phyloP scores from a whole-genome alignment of 2,329 filamentous ascomycete genomes.

The Nemania sp. region DNA sequence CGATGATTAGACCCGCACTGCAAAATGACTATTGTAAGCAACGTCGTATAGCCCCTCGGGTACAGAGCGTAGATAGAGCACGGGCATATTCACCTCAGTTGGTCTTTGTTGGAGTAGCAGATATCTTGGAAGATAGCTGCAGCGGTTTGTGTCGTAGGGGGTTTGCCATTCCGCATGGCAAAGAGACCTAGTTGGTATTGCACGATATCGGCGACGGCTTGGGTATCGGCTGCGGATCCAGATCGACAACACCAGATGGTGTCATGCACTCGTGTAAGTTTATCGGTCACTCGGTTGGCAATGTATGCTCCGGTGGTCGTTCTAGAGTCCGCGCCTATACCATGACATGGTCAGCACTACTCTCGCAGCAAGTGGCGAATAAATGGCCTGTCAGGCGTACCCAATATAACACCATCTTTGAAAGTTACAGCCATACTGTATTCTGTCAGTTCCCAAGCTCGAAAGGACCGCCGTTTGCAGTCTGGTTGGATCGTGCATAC shows the following conservation, averaged over 20 bases:
- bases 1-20: conserved; percentile 95
- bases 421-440: conserved; percentile 97
- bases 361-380: background rate
- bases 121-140: conserved; percentile 97
- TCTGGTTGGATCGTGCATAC: conserved; percentile 55
- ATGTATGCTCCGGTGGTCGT: conserved; percentile 98
- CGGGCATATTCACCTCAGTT: conserved; percentile 68
- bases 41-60: background rate
- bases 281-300: conserved; percentile 98
- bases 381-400: conserved; percentile 45
- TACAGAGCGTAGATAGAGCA: background rate
- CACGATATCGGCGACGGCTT: conserved; percentile 97
- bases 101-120: conserved; percentile 97
- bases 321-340: conserved; percentile 83
- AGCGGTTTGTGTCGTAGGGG: conserved; percentile 91
- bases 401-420: conserved; percentile 95
- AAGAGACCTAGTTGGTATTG: conserved; percentile 95
- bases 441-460: conserved; percentile 25
- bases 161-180: conserved; percentile 84
- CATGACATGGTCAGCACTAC: conserved; percentile 10
- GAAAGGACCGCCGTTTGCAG: background rate
- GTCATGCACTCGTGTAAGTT: conserved; percentile 96
- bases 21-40: conserved; percentile 14
- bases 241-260: conserved; percentile 99
- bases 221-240: conserved; percentile 94